Conservation (phyloP, 345 rosid species). For the Acer yangbiense region DNA sequence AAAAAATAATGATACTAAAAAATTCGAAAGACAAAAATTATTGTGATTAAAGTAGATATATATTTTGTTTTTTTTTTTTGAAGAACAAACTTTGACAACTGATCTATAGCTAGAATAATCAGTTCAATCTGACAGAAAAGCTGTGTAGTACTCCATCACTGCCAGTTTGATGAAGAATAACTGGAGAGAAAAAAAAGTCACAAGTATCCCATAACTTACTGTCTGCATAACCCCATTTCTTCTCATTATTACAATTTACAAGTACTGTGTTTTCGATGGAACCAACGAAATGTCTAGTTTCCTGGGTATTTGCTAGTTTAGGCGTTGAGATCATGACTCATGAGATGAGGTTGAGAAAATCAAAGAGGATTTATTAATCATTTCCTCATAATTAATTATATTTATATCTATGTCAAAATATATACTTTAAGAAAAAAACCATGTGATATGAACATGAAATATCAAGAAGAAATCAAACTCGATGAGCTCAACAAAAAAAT, state of each 20-base stretch:
- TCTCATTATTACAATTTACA: background rate
- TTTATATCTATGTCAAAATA: too few relatives aligned
- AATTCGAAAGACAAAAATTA: too few relatives aligned
- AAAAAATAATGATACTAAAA: too few relatives aligned
- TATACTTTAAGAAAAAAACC: background rate
- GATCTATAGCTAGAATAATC: conserved; percentile 9
- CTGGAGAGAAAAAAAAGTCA: conserved; percentile 6
- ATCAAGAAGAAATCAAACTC: background rate
- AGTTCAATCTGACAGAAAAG: background rate
- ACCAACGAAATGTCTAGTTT: background rate
- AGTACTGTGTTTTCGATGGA: background rate
- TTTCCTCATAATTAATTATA: too few relatives aligned
- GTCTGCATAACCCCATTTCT: conserved; percentile 2
- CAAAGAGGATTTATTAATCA: too few relatives aligned
- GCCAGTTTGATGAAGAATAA: conserved; percentile 8
- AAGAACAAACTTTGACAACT: background rate
- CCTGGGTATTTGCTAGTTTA: background rate
- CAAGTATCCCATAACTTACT: background rate
- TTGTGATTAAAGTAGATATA: too few relatives aligned
- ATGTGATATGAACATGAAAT: background rate
- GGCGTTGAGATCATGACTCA: background rate
- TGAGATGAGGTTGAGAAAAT: background rate
- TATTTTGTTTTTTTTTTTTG: background rate
- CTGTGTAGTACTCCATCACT: conserved; percentile 2
- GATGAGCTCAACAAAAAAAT: background rate